phyloP scores from a whole-genome alignment of 345 rosid species.

The Angophora floribunda region DNA sequence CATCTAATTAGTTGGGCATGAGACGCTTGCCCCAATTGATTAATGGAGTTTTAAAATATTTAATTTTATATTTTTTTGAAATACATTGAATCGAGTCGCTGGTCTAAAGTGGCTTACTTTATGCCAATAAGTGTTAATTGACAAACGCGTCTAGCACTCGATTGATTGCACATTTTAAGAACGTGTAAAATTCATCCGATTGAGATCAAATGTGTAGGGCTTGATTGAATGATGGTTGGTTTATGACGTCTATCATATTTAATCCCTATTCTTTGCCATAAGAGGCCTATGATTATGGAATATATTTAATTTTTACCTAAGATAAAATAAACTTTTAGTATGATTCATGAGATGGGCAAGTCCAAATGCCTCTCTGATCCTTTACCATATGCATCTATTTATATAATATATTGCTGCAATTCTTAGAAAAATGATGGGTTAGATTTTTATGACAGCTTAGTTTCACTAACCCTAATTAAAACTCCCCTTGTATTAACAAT shows the following conservation, averaged over 20 bases:
- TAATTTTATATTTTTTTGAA: background rate
- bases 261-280: background rate
- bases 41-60: background rate
- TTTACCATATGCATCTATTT: background rate
- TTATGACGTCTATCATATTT: background rate
- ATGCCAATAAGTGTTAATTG: background rate
- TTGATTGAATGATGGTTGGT: background rate
- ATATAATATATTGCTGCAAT: background rate
- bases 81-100: background rate
- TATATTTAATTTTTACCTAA: background rate
- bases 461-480: background rate
- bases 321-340: background rate
- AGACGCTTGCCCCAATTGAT: background rate
- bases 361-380: background rate
- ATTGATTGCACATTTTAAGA: background rate
- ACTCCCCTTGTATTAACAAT: background rate
- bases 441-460: background rate
- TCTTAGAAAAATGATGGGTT: background rate
- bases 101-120: background rate
- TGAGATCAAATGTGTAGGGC: background rate
- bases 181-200: background rate
- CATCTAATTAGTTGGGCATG: background rate
- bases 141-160: no score
- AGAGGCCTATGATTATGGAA: background rate
- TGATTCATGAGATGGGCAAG: background rate